Evolutionary conservation across 176 grass and related monocot genomes (phyloP), one percentile per base, ranked within the genome.

Genomic region (Tillandsia fasciculata): DNA sequence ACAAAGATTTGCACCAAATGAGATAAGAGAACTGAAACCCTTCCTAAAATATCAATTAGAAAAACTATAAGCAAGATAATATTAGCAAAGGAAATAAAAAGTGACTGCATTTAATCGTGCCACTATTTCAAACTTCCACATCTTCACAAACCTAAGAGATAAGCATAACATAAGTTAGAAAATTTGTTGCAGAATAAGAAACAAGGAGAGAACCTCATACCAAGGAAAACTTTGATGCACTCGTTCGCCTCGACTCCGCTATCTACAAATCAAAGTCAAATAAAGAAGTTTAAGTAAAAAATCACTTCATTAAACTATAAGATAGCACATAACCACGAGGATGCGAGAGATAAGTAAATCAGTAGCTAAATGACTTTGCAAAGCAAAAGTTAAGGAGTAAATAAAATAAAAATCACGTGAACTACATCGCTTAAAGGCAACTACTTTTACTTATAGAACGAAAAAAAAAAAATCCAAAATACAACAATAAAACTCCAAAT

Each of bases 141-240:
- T 42, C 33, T 42, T 42, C 33, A 42, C 28, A 63, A 73, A 9
- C 9, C 48, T 29, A 42, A 8, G 26, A 73, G 14, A 49, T 28
- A 26, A 48, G 56, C 3, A 48, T 63, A 63, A 49, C 8, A 27
- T 49, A 24, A 57, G 54, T 49, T 8, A 29, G 10, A 10, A 12
- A 63, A 1, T 3, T n/a, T 49, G 50, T 48, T 18, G 3, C 58
- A 73, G 49, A 22, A 59, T 61, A 24, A 73, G 56, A 5, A 48
- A 12, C 23, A 42, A 11, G 23, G 24, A 52, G 33, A 63, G 26
- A 75, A 51, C 26, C 42, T 11, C 65, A 66, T 86, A 99, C 94
- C 94, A 14, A 90, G 64, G 73, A 88, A 99, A 76, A 99, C 78
- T 64, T 90, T 81, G 29, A 99, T 86, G 76, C 89, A 93, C 17